A percentile compares a stretch with the other conserved stretches of the same genome.
Evolutionary conservation across 1,139 yeast genomes (phyloP).

Genomic region (Entelexis paramagnoliae): DNA sequence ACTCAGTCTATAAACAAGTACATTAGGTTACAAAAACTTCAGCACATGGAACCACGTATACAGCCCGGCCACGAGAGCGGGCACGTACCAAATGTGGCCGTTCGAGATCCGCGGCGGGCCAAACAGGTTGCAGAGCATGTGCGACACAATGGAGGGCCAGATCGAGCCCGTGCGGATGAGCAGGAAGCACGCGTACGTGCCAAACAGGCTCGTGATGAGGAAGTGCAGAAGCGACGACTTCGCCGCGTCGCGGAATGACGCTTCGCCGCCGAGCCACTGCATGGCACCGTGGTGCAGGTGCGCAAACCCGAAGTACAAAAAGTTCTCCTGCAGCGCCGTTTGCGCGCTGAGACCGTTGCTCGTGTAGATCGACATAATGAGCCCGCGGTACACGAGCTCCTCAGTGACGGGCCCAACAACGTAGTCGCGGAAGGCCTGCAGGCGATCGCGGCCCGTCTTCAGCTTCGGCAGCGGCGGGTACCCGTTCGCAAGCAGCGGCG

Average conservation of each 20-base stretch:
- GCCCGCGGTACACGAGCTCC: slow-evolving; percentile 67
- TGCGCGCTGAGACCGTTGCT: slow-evolving; percentile 29
- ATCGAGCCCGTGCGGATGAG: slow-evolving; percentile 46
- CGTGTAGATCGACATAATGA: slow-evolving; percentile 37
- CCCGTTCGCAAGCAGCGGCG: slow-evolving; percentile 12
- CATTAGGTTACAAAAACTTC: not conserved
- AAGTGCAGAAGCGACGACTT: slow-evolving; percentile 48
- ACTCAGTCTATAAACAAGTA: not conserved
- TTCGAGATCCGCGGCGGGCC: slow-evolving; percentile 50
- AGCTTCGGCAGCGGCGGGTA: slow-evolving; percentile 40
- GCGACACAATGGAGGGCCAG: slow-evolving; percentile 57
- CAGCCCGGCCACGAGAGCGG: slow-evolving; percentile 39
- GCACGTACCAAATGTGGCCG: slow-evolving; percentile 35
- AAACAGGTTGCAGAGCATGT: slow-evolving; percentile 62
- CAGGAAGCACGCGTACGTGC: slow-evolving; percentile 56
- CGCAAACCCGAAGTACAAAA: slow-evolving; percentile 78
- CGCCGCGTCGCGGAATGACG: slow-evolving; percentile 32
- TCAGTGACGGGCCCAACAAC: slow-evolving; percentile 81
- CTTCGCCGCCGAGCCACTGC: slow-evolving; percentile 32
- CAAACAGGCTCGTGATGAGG: slow-evolving; percentile 68
- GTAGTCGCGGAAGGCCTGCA: slow-evolving; percentile 41
- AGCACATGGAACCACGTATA: slow-evolving; percentile 21
- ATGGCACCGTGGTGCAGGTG: slow-evolving; percentile 79
- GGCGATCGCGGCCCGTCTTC: slow-evolving; percentile 39
- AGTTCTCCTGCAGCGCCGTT: slow-evolving; percentile 40